These are phyloP conservation scores for Cucurbita argyrosperma DNA, from an alignment of 306 rosid species.

Conservation along the genomic window DNA sequence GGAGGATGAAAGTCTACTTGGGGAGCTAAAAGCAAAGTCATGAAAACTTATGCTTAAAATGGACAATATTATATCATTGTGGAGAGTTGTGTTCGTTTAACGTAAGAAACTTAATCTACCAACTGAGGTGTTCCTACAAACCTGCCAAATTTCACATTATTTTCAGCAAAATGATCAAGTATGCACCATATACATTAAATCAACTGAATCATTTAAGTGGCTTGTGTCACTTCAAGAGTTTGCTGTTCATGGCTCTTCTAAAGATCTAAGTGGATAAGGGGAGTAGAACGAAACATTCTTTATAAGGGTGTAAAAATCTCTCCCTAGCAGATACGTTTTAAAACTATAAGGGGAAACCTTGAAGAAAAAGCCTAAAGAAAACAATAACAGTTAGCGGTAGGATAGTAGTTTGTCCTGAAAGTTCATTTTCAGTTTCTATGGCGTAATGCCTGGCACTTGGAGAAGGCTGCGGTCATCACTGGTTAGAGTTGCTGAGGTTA, in stretches of 20 bases:
- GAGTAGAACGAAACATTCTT: no score
- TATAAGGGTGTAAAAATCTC: no score
- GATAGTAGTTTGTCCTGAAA: background rate
- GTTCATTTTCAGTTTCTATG: conserved; percentile 13
- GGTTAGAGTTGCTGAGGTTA: background rate
- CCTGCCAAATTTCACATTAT: background rate
- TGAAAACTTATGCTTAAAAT: no score
- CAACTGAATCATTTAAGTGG: background rate
- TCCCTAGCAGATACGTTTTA: no score
- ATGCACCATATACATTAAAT: background rate
- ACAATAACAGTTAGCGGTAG: no score
- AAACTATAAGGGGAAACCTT: no score
- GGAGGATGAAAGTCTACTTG: no score
- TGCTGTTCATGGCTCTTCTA: background rate
- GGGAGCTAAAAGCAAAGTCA: no score
- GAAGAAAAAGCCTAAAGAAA: no score
- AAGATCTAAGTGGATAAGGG: background rate
- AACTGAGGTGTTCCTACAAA: background rate
- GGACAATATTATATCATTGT: no score
- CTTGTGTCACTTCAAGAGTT: background rate
- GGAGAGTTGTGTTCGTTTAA: no score
- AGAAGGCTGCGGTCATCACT: background rate
- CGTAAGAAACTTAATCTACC: no score
- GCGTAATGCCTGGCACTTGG: conserved; percentile 17
- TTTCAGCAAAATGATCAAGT: background rate